Evolutionary conservation across 1,139 yeast genomes (phyloP), one percentile per base, ranked within the genome.

Genomic region (Yamadazyma songkhlaensis): DNA sequence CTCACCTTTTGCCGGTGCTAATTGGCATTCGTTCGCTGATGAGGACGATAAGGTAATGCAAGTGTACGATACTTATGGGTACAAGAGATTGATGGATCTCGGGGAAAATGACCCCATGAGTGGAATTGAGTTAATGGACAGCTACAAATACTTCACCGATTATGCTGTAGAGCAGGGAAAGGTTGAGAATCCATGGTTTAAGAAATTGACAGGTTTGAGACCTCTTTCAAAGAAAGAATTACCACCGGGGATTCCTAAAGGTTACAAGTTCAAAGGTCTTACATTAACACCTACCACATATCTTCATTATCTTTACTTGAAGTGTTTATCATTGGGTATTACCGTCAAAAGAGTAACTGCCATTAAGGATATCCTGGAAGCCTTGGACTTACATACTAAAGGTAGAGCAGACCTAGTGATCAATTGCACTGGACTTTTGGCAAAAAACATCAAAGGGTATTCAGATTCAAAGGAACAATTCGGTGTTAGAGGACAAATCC

Each of bases 271-370:
- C 48, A 65, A 62, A 33, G 77, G 81, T 0, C 62, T 78, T 35
- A 74, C 75, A 30, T 65, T 78, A 31, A 62, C 77, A 9, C 74
- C 74, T 3, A 70, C 77, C 10, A 59, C 69, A 20, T 79, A 79
- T 47, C 59, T 78, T 42, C 59, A 70, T 13, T 78, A 60, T 50
- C 56, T 79, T 22, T 54, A 67, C 24, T 61, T 60, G 33, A 60
- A 67, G 46, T 65, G 74, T 40, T 43, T 59, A 7, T 60, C 53
- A 25, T 36, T 47, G 14, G 80, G 81, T 0, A 66, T 72, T 28
- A 34, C 29, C 1, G 45, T 72, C 20, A 55, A 46, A 33, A 54
- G 77, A 35, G 53, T 61, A 17, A 45, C 50, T 42, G 49, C 53
- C 4, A 35, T 70, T 12, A 34, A 41, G 37, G 41, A 54, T 9